Base-by-base conservation (phyloP, 352 stramenopile genomes). In the Blastocystis sp. region DNA sequence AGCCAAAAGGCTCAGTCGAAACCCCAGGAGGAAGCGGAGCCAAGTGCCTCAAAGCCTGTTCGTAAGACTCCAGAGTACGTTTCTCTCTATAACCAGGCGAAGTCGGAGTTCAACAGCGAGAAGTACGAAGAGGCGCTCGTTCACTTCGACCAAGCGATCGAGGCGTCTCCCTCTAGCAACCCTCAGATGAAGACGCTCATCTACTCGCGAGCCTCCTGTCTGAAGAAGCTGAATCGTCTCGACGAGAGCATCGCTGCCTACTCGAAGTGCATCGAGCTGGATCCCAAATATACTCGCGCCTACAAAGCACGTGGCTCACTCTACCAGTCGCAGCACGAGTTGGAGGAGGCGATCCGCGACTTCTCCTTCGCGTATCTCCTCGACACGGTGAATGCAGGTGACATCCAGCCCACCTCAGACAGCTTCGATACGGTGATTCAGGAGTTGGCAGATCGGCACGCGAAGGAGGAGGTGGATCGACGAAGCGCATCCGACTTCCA, bases 171-270 rank as follows among this genome's bases (percentile, higher is more conserved):
- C 15, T 23, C 37, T 2, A 76, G 59, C 53, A 88, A 88, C 41
- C n/a, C 37, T n/a, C 77, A 79, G 56, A 34, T 88, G 77, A 88
- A 88, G 47, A 88, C 62, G 39, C 62, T 79, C 26, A 34, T 88
- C 54, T 88, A 79, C 26, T 79, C 66, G 34, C 66, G 45, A 34
- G 66, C 39, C 39, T 88, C 62, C 15, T 79, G 77, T n/a, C 62
- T 88, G 11, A 88, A 63, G 26, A 88, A 88, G 43, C 62, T 88
- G 77, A 88, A 88, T 20, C 77, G 62, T 23, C 29, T 88, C 18
- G 62, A 76, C 37, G 66, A 88, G 55, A 26, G 53, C 9, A 2
- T 88, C 45, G 23, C 39, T 2, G 62, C 63, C 20, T 88, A 79
- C 43, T 76, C 77, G n/a, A 69, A 88, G 56, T 76, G 62, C 47